Base-by-base conservation (phyloP, 176 grass and related monocot genomes). In the Pharus latifolius region DNA sequence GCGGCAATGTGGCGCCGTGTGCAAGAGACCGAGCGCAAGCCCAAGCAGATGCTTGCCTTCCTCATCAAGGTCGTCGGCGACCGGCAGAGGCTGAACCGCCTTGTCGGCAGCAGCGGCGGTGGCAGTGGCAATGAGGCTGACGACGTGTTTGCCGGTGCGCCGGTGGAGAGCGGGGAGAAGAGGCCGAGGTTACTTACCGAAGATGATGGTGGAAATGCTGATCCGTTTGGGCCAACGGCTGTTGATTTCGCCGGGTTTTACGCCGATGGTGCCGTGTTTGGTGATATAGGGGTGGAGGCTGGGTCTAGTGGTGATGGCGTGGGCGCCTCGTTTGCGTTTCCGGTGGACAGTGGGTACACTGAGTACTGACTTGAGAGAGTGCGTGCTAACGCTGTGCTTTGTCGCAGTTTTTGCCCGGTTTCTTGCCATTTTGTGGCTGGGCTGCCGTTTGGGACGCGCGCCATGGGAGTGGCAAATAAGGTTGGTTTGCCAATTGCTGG, bases 31-130 rank as follows among this genome's bases (percentile, higher is more conserved):
- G 88, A 96, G 85, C 82, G 85, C 56, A 59, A 76, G 57, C 88
- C 88, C 46, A 82, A 74, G 74, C 88, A 92, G 77, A 92, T 96
- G 92, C 80, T 92, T 17, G 82, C 82, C 0, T 92, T 96, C 75
- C 76, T 96, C 72, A 68, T 96, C 41, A 89, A 86, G 49, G 77
- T 92, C 20, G 85, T 69, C 23, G 85, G 86, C 52, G 88, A 84
- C 69, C 69, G 76, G 24, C 59, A 82, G 40, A 51, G 58, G 63
- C 72, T 91, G 45, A 75, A 83, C 22, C 84, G 87, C 60, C 79
- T 96, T 13, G 65, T 88, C 15, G 78, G 47, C 3, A 26, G 27
- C 3, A 6, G 37, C n/a, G 44, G 50, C 40, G 26, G 15, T 7
- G 65, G 52, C 13, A 19, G 20, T 27, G 45, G 67, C 66, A 24